Evolutionary conservation across 805 yeast genomes (phyloP).

Genomic region (Cyberlindnera xishuangbannaensis): DNA sequence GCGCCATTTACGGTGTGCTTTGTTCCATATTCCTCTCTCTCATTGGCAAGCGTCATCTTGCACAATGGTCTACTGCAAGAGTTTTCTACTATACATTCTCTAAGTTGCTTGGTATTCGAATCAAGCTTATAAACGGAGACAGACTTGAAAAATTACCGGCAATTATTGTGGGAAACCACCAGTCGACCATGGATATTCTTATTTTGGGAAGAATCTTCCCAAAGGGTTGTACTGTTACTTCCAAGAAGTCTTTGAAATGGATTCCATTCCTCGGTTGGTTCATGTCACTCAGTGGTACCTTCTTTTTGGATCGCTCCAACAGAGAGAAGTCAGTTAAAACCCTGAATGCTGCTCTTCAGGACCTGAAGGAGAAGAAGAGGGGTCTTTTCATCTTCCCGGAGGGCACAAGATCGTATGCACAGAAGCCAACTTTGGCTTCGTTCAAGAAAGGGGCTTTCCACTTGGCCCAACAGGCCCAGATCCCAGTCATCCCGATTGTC

Average conservation of each 20-base stretch:
- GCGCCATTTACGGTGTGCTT: slow-evolving; percentile 72
- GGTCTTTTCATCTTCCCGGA: slow-evolving; percentile 92
- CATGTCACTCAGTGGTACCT: slow-evolving; percentile 85
- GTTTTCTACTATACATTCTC: slow-evolving; percentile 65
- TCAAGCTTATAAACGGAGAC: slow-evolving; percentile 64
- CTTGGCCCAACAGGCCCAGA: slow-evolving; percentile 85
- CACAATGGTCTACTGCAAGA: slow-evolving; percentile 89
- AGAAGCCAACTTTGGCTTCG: slow-evolving; percentile 66
- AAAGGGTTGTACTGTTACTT: slow-evolving; percentile 84
- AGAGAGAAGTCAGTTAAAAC: slow-evolving; percentile 71
- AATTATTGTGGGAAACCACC: slow-evolving; percentile 82
- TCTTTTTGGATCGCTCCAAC: slow-evolving; percentile 80
- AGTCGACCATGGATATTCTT: slow-evolving; percentile 79
- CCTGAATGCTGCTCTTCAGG: slow-evolving; percentile 60
- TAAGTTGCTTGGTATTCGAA: slow-evolving; percentile 58
- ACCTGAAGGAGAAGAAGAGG: slow-evolving; percentile 57
- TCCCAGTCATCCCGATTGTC: slow-evolving; percentile 86
- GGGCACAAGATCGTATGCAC: slow-evolving; percentile 86
- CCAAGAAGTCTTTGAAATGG: slow-evolving; percentile 77
- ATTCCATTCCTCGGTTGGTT: slow-evolving; percentile 96
- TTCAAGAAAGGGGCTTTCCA: slow-evolving; percentile 98
- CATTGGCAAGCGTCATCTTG: slow-evolving; percentile 67
- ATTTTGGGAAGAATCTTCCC: slow-evolving; percentile 83
- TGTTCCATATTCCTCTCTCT: slow-evolving; percentile 65
- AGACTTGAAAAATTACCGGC: slow-evolving; percentile 61